phyloP scores from a whole-genome alignment of 2,329 filamentous ascomycete genomes.

The Paracamarosporium sp. region DNA sequence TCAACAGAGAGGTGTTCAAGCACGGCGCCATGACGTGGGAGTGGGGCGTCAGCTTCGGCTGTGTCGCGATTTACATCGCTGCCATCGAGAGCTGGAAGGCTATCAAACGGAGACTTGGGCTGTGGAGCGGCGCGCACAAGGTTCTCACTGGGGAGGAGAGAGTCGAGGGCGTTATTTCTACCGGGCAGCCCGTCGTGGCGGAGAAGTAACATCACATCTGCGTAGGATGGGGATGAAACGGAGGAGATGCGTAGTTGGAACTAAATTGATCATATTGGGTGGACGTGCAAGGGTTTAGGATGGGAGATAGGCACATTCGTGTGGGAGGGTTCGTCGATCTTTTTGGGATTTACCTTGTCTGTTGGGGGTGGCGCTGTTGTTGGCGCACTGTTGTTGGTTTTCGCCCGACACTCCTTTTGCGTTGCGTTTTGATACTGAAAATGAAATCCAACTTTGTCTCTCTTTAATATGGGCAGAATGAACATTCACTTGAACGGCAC shows the following conservation, averaged over 20 bases:
- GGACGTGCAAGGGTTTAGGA: not conserved
- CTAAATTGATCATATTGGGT: conserved; percentile 6
- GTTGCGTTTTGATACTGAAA: not conserved
- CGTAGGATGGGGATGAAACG: not conserved
- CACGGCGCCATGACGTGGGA: conserved; percentile 53
- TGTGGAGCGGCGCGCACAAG: conserved; percentile 41
- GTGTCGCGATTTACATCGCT: conserved; percentile 49
- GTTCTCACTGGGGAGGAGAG: conserved; percentile 42
- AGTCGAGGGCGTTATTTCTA: conserved; percentile 16
- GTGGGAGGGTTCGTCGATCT: not conserved
- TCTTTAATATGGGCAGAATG: conserved; percentile 6
- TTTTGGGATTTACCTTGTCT: conserved; percentile 1
- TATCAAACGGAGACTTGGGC: conserved; percentile 47
- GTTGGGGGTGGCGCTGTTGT: not conserved
- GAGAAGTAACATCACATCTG: not conserved
- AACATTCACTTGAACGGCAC: no score
- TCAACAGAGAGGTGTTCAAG: conserved; percentile 55
- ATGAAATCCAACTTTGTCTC: conserved; percentile 16
- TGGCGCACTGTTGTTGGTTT: conserved; percentile 4
- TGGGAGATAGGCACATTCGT: not conserved
- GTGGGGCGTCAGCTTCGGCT: conserved; percentile 53
- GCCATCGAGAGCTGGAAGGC: conserved; percentile 56
- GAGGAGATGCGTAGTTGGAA: not conserved
- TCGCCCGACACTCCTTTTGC: conserved; percentile 4
- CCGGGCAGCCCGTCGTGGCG: not conserved